These are phyloP conservation scores for Melastoma malabathricum DNA, from an alignment of 345 rosid species.

Conservation along the genomic window DNA sequence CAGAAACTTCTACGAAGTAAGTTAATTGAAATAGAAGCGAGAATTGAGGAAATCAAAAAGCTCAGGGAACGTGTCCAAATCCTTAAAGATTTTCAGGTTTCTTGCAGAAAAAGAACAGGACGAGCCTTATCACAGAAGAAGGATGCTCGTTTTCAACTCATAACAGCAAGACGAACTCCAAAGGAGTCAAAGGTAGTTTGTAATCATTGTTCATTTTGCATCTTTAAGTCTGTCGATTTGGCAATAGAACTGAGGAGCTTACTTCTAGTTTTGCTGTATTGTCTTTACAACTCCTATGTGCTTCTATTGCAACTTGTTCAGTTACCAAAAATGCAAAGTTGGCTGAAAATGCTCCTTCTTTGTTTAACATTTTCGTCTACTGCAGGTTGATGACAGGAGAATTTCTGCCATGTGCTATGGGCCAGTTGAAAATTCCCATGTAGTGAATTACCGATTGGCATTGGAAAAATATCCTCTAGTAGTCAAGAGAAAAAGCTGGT, in stretches of 20 bases:
- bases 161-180: slow-evolving; percentile 32
- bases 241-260: slow-evolving; percentile 2
- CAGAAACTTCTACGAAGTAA: slow-evolving; percentile 64
- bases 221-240: neutral
- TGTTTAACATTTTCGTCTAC: slow-evolving; percentile 3
- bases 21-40: slow-evolving; percentile 55
- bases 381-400: slow-evolving; percentile 48
- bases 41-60: slow-evolving; percentile 72
- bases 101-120: slow-evolving; percentile 55
- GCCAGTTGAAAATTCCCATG: slow-evolving; percentile 64
- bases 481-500: slow-evolving; percentile 56
- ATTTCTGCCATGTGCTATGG: slow-evolving; percentile 31
- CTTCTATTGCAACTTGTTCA: too few species aligned
- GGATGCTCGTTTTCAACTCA: slow-evolving; percentile 65
- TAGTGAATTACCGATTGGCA: slow-evolving; percentile 44
- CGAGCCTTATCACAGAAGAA: slow-evolving; percentile 50
- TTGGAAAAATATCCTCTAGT: slow-evolving; percentile 36
- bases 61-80: slow-evolving; percentile 55
- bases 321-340: too few species aligned
- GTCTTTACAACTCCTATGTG: too few species aligned
- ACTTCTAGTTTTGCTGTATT: too few species aligned
- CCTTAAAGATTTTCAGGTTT: slow-evolving; percentile 56
- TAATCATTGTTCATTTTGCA: neutral
- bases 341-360: too few species aligned
- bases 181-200: slow-evolving; percentile 41